Percentiles rank a stretch among this genome's conserved stretches.
These are phyloP conservation scores for Micractinium sp. DNA, from an alignment of 139 green algal genomes.

Conservation along the genomic window DNA sequence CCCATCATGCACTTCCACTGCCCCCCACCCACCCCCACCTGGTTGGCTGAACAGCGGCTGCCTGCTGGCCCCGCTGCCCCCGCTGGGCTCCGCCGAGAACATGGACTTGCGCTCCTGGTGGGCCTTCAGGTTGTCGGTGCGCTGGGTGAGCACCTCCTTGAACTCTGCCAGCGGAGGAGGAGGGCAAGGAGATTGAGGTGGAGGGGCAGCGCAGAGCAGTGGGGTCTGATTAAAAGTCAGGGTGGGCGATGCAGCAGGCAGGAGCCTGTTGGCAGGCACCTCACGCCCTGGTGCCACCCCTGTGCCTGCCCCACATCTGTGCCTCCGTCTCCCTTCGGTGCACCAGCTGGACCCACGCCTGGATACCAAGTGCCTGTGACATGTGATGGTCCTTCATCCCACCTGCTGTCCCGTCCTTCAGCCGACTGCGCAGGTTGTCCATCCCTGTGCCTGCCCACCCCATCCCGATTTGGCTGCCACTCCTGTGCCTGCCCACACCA, in stretches of 20 bases:
- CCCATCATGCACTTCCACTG: not conserved
- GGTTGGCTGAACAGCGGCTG: slow-evolving; percentile 44
- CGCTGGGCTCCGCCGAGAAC: slow-evolving; percentile 70
- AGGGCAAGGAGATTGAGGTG: not conserved
- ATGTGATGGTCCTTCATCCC: no score
- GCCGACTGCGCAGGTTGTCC: no score
- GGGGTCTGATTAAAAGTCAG: no score
- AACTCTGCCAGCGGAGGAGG: slow-evolving; percentile 71
- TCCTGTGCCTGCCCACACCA: not conserved
- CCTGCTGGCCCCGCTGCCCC: not conserved
- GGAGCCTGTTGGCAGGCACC: no score
- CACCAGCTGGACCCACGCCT: no score
- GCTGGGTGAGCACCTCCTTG: slow-evolving; percentile 93
- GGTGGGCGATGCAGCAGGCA: no score
- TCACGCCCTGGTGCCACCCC: no score
- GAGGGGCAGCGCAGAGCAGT: not conserved
- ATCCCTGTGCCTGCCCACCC: not conserved
- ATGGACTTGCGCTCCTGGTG: slow-evolving; percentile 84
- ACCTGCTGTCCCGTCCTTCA: no score
- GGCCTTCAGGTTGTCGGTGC: slow-evolving; percentile 90
- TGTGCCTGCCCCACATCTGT: no score
- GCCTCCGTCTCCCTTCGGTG: no score
- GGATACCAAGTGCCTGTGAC: no score
- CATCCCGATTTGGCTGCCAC: not conserved
- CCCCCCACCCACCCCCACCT: not conserved